A percentile compares a stretch with the other conserved stretches of the same genome.
Evolutionary conservation across 805 yeast species (phyloP).

Genomic region (Yarrowia bubula): DNA sequence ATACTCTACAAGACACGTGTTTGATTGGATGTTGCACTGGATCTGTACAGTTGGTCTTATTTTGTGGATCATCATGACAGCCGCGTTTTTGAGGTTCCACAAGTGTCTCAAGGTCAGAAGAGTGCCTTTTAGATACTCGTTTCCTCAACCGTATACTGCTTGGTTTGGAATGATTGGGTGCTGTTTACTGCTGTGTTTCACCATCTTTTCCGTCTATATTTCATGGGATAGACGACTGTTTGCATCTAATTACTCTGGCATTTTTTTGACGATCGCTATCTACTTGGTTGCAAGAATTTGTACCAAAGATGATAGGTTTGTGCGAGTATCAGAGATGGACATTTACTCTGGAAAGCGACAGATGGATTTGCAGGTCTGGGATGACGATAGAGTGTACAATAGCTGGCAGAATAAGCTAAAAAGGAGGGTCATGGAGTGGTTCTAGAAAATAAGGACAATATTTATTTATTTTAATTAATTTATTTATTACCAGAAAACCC

Average conservation of each 20-base stretch:
- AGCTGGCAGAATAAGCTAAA: constrained; percentile 21
- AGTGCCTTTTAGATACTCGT: constrained; percentile 47
- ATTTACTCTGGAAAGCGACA: constrained; percentile 83
- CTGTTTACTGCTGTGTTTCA: constrained; percentile 48
- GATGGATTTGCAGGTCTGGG: constrained; percentile 78
- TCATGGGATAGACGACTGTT: constrained; percentile 61
- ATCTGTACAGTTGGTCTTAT: constrained; percentile 73
- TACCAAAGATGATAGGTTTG: constrained; percentile 54
- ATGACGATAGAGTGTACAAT: constrained; percentile 52
- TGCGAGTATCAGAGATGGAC: constrained; percentile 70
- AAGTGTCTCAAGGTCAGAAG: constrained; percentile 57
- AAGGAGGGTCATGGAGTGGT: constrained; percentile 10
- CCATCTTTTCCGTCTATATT: constrained; percentile 64
- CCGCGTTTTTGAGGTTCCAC: constrained; percentile 62
- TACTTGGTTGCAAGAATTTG: constrained; percentile 54
- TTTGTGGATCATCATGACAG: constrained; percentile 74
- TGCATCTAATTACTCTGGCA: constrained; percentile 63
- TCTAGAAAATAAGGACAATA: not conserved
- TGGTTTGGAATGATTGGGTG: constrained; percentile 60
- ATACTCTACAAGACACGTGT: constrained; percentile 57
- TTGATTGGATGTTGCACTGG: constrained; percentile 63
- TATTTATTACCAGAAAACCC: not conserved
- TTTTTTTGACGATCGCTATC: constrained; percentile 51
- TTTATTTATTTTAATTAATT: not conserved
- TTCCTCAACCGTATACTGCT: constrained; percentile 61